Evolutionary conservation across 2,329 filamentous ascomycete species (phyloP), one percentile per base, ranked within the genome.

Genomic region (Periconia sp.): DNA sequence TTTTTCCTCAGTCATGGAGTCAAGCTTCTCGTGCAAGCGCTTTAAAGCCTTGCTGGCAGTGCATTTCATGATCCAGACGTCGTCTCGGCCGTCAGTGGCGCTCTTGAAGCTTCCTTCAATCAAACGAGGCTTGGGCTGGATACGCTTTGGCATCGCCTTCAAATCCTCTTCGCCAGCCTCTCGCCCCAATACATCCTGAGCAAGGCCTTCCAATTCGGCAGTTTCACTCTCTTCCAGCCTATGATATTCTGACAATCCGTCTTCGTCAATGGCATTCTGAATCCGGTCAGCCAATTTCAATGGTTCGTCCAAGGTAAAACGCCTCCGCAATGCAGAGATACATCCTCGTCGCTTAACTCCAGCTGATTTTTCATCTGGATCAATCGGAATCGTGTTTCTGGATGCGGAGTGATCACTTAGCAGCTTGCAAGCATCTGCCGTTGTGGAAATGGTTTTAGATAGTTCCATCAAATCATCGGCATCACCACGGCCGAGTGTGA

Each of bases 401-500:
- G 56, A 66, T 3, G 37, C 19, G 7, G 57, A 53, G 42, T 73
- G 68, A 33, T 64, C 53, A 20, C 57, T 52, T 5, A 73, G 56
- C 19, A 65, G 56, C 7, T 69, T 56, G 1, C 83, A 78, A 43
- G 96, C 86, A 17, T 87, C 82, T 51, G 85, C 81, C 5, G 90
- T 92, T 6, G 89, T 86, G 48, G 83, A 75, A 55, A 97, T 90
- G 0, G 94, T 96, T 61, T 84, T 88, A 1, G 91, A 90, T 14
- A 99, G 79, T 47, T 86, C 89, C 42, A 97, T 79, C 37, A 99
- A 82, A 72, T 97, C 94, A 68, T 97, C 93, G 1, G 93, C 83
- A 65, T 96, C 90, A n/a, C 93, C 94, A 58, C 91, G 85, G 11
- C 93, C 92, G 9, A 97, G 83, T 0, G 93, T 90, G 71, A 99